These are phyloP conservation scores for Aspergillus carlsbadensis DNA, from an alignment of 495 filamentous ascomycete species.

Conservation along the genomic window DNA sequence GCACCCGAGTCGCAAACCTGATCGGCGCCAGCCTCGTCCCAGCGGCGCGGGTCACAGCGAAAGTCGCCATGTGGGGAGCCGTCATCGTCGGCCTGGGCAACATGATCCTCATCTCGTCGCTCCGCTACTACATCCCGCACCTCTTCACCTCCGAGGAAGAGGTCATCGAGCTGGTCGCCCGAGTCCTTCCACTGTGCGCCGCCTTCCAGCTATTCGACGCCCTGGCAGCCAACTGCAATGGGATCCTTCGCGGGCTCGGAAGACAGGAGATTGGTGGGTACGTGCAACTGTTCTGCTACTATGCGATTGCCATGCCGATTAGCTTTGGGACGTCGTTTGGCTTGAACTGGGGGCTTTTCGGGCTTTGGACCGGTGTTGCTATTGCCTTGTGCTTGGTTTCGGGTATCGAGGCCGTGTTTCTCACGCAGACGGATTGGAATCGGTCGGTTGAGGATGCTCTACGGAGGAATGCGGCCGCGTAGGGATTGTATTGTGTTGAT, in stretches of 20 bases:
- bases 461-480: constrained; percentile 61
- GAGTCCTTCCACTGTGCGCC: constrained; percentile 73
- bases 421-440: constrained; percentile 68
- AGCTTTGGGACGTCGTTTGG: constrained; percentile 75
- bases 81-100: constrained; percentile 75
- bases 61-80: constrained; percentile 65
- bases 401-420: constrained; percentile 63
- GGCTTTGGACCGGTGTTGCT: constrained; percentile 82
- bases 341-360: constrained; percentile 67
- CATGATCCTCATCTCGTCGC: constrained; percentile 58
- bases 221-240: constrained; percentile 73
- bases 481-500: constrained; percentile 6
- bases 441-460: constrained; percentile 71
- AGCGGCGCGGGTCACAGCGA: constrained; percentile 68
- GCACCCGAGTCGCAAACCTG: constrained; percentile 63
- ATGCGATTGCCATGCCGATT: constrained; percentile 79
- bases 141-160: constrained; percentile 81
- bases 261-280: constrained; percentile 87
- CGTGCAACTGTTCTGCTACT: constrained; percentile 81
- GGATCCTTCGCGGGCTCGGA: constrained; percentile 79
- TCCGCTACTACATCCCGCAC: constrained; percentile 67
- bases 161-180: constrained; percentile 72
- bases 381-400: constrained; percentile 66
- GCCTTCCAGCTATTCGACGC: constrained; percentile 89
- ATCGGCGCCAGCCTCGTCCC: constrained; percentile 69